Evolutionary conservation across 305 asterid species (phyloP).

Genomic region (Solanum hybrid): DNA sequence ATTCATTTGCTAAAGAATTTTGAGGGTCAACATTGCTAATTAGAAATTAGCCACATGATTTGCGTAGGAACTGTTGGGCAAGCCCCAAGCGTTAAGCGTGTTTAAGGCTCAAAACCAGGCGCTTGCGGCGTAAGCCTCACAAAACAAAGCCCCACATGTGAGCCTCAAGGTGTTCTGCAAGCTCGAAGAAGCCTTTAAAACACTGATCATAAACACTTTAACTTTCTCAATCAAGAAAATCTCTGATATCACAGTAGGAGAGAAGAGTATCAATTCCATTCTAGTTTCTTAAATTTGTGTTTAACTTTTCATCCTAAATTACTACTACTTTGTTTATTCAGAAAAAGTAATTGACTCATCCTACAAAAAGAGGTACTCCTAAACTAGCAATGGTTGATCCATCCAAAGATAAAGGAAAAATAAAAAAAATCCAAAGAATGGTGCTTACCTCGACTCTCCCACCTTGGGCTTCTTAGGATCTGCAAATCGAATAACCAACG

Average conservation of each 20-base stretch:
- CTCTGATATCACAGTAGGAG: background rate
- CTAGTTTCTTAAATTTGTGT: background rate
- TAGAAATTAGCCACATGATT: background rate
- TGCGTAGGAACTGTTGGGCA: background rate
- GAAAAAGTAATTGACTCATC: background rate
- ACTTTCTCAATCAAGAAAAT: background rate
- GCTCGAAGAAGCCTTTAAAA: background rate
- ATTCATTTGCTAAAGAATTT: background rate
- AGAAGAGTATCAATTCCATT: background rate
- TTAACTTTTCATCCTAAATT: background rate
- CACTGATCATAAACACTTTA: background rate
- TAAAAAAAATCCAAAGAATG: background rate
- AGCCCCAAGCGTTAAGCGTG: background rate
- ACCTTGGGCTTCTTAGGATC: constrained; percentile 78
- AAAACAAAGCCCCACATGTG: background rate
- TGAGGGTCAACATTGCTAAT: background rate
- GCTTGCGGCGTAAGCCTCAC: background rate
- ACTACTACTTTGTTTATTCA: background rate
- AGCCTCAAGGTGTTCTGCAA: background rate
- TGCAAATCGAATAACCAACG: constrained; percentile 87
- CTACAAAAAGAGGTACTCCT: background rate
- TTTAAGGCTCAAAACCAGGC: background rate
- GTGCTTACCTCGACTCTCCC: constrained; percentile 56
- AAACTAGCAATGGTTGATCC: background rate
- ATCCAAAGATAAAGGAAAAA: background rate